Base-by-base conservation (phyloP, 2,329 filamentous ascomycete genomes). In the Stromatinia cepivora region DNA sequence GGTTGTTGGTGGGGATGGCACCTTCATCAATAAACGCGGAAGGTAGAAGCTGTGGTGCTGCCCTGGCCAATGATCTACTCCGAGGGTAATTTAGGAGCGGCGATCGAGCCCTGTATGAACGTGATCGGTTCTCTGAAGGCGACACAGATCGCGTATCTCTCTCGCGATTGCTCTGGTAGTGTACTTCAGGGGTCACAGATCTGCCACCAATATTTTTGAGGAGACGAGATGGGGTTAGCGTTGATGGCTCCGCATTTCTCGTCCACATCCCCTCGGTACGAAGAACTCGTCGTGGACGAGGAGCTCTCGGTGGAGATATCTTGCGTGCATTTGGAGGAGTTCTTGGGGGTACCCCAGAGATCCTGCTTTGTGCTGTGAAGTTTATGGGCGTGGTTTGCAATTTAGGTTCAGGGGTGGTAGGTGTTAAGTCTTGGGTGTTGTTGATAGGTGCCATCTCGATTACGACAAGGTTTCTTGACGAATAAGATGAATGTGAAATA, bases 351-450 rank as follows among this genome's bases (percentile, higher is more conserved):
- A 2, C 11, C 4, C 13, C 11, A 42, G 39, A 42, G 39, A 4
- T 42, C 39, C 4, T 11, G 2, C 36, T 4, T 20, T 20, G 31
- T 3, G n/a, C 25, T 3, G 1, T 4, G 0, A 0, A 0, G 0
- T 7, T 36, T 9, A 0, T 17, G 1, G 7, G 2, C 7, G 45
- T 4, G 2, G 4, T 36, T 4, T 36, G 13, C 0, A 22, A 22
- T 36, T 20, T n/a, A 0, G 20, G 10, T 1, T 25, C 7, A 20
- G 59, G 6, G 1, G 31, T 13, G 2, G 22, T 39, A 15, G 20
- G 22, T 39, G 5, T 39, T n/a, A 9, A 22, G 20, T 3, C 20
- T n/a, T 50, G 20, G 9, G 25, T 22, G 22, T 11, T 50, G 4
- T 13, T 56, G 9, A 13, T 10, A 22, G 31, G n/a, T 10, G 13